phyloP scores from a whole-genome alignment of 129 eudicot genomes.

The Solidago caesia region DNA sequence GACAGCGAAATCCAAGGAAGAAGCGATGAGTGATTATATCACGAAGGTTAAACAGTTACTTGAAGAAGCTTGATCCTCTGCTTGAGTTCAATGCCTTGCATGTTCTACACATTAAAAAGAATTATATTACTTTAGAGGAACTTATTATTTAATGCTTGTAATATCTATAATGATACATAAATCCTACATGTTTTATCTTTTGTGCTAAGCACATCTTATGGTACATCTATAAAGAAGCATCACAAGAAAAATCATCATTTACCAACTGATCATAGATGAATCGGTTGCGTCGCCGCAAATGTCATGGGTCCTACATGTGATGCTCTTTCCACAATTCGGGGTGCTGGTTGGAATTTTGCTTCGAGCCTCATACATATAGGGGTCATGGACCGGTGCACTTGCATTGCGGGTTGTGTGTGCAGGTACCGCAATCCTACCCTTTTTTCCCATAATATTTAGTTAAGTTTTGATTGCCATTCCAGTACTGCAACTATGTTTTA shows the following conservation, averaged over 20 bases:
- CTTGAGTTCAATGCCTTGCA: background rate
- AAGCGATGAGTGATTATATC: slow-evolving; percentile 77
- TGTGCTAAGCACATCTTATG: background rate
- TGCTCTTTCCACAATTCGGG: too few relatives aligned
- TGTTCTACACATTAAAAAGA: background rate
- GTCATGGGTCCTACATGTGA: too few relatives aligned
- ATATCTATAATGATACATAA: background rate
- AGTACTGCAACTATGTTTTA: too few relatives aligned
- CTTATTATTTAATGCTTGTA: background rate
- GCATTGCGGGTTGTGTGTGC: too few relatives aligned
- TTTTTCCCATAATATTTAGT: too few relatives aligned
- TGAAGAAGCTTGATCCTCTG: slow-evolving; percentile 34
- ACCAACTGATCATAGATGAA: background rate
- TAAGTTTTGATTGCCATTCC: too few relatives aligned
- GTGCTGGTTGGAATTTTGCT: too few relatives aligned
- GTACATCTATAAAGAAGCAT: background rate
- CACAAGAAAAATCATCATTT: background rate
- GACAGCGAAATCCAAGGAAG: slow-evolving; percentile 72
- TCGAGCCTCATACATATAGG: too few relatives aligned
- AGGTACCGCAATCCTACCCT: too few relatives aligned
- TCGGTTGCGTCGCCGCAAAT: too few relatives aligned
- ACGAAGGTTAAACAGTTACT: slow-evolving; percentile 77
- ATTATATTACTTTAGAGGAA: background rate
- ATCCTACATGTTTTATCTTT: background rate
- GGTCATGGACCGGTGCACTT: too few relatives aligned